These are phyloP conservation scores for Botrytis fabae DNA, from an alignment of 2,329 filamentous ascomycete species.

Conservation along the genomic window DNA sequence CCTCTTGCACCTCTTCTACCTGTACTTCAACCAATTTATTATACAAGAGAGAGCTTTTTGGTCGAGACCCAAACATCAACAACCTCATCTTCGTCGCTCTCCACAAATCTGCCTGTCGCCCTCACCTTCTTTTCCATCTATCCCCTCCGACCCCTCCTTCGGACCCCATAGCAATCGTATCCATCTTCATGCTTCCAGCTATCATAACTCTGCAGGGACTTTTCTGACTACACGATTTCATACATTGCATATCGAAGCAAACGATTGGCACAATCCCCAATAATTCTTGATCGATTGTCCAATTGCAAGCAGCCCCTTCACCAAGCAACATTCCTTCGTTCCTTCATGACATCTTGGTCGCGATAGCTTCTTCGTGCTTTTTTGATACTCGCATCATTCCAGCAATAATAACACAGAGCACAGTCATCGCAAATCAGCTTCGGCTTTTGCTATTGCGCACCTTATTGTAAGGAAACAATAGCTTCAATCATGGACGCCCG, in stretches of 20 bases:
- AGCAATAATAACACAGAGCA: neutral
- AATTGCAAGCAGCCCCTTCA: neutral
- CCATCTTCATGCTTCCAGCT: conserved; percentile 20
- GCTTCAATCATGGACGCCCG: conserved; percentile 44
- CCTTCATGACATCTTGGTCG: conserved; percentile 32
- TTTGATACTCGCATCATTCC: neutral
- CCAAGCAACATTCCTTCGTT: conserved; percentile 10
- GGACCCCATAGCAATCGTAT: conserved; percentile 23
- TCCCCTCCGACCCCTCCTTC: conserved; percentile 3
- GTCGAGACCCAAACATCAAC: conserved; percentile 19
- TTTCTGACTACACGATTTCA: conserved; percentile 9
- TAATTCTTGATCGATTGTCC: conserved; percentile 1
- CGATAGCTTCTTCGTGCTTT: conserved; percentile 28
- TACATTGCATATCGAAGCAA: conserved; percentile 20
- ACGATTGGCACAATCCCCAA: conserved; percentile 8
- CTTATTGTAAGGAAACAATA: neutral
- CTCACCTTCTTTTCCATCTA: conserved; percentile 16
- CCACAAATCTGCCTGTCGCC: conserved; percentile 16
- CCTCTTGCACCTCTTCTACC: neutral
- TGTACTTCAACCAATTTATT: neutral
- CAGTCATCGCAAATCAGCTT: conserved; percentile 3
- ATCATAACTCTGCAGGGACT: conserved; percentile 13
- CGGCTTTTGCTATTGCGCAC: conserved; percentile 13
- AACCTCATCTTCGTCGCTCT: conserved; percentile 25
- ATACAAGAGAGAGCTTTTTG: conserved; percentile 12